Conservation (phyloP, 192 early-diverging fungal genomes). For the Coemansia sp. region DNA sequence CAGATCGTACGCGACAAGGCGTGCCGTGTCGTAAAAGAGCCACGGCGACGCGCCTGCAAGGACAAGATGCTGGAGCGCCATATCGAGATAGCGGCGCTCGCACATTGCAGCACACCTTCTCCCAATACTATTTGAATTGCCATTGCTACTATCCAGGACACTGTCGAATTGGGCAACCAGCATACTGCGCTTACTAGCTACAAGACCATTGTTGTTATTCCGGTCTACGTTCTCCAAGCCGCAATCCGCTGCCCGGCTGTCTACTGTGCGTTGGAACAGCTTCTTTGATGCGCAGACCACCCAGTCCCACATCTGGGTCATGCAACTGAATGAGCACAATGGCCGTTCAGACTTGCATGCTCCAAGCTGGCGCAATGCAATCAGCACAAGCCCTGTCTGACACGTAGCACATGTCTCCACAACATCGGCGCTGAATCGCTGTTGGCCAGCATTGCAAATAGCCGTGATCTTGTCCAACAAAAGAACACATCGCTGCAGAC, state of each 20-base stretch:
- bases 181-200: slow-evolving; percentile 18
- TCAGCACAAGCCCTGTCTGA: slow-evolving; percentile 27
- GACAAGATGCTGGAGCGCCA: slow-evolving; percentile 36
- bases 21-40: slow-evolving; percentile 31
- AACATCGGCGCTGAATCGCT: not conserved
- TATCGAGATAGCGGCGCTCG: slow-evolving; percentile 15
- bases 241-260: not conserved
- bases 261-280: not conserved
- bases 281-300: slow-evolving; percentile 1
- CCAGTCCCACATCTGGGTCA: not conserved
- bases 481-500: slow-evolving; percentile 22
- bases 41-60: slow-evolving; percentile 29
- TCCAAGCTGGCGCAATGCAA: slow-evolving; percentile 24
- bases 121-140: not conserved
- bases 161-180: slow-evolving; percentile 32
- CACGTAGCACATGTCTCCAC: slow-evolving; percentile 6
- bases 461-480: slow-evolving; percentile 11
- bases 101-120: slow-evolving; percentile 3
- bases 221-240: not conserved
- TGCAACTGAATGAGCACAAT: not conserved
- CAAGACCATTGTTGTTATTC: not conserved
- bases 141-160: slow-evolving; percentile 8
- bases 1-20: slow-evolving; percentile 15
- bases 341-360: not conserved
- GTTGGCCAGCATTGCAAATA: not conserved